Base-by-base conservation (phyloP, 164 flowering plant genomes). In the Vitis rotundifolia region DNA sequence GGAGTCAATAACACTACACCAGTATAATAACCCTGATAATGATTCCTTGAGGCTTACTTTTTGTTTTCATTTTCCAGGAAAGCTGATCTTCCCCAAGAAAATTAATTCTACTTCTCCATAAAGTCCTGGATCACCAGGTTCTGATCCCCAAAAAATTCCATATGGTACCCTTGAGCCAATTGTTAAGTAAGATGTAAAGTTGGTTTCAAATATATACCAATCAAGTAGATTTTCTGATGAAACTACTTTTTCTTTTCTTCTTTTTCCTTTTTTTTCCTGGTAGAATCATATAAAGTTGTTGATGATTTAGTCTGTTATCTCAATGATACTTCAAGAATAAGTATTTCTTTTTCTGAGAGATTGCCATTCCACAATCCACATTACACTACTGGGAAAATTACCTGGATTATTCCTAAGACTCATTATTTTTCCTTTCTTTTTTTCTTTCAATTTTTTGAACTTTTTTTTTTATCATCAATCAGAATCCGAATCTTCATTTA, bases 121-220 rank as follows among this genome's bases (percentile, higher is more conserved):
- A 61, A 61, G 49, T 61, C 15, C 28, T 37, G 15, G 44, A 26
- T 59, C 44, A 3, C 44, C 8, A 12, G 7, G 44, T 59, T 22
- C 14, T 47, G 61, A 57, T 44, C 68, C 73, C 55, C 11, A 29
- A 52, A 63, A 71, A 49, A 62, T 62, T 28, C 37, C 61, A n/a
- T 70, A 19, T 52, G 29, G 61, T 68, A n/a, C 47, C 52, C 48
- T 49, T 26, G 10, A 0, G 28, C 37, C 53, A 58, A 66, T 65
- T 57, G 22, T 31, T 49, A 49, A 49, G 28, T 8, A 57, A 57
- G 13, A 52, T 9, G 52, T 55, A 44, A 50, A 54, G 59, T 44
- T 18, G 26, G 18, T 29, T 13, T 37, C 22, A 49, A 59, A 71
- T 28, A 50, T 48, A 65, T 31, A 71, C 59, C 74, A 65, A 31